Base-by-base conservation (phyloP, 164 flowering plant genomes). In the Macadamia integrifolia region DNA sequence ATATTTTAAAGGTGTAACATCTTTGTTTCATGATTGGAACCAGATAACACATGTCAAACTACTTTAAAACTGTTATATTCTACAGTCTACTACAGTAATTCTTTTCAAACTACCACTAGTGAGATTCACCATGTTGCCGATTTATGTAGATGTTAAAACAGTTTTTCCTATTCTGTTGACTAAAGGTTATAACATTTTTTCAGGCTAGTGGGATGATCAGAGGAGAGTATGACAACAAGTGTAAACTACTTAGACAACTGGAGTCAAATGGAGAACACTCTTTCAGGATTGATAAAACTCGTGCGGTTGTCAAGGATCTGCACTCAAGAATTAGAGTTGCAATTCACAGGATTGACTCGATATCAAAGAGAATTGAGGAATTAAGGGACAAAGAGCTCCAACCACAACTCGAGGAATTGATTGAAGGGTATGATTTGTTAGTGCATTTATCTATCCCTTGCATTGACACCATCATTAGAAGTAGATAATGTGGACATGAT, bases 351-450 rank as follows among this genome's bases (percentile, higher is more conserved):
- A 91, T 93, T 66, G 84, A 86, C 69, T 80, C 96, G 4, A 88
- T 93, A 70, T 91, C 98, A 50, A 91, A 84, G 78, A 86, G 79
- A 72, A 89, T 93, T 15, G 98, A 93, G 76, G 96, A 91, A 62
- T 63, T 93, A 64, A 77, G 98, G 71, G 98, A 93, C 78, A 82
- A 74, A 69, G 98, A 93, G 84, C 94, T 93, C 63, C 96, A 89
- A 80, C 97, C 97, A 31, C 98, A 93, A 72, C 94, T 93, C 40
- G 97, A 91, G 79, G 98, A 93, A 73, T 76, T 93, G 69, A 89
- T 93, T 73, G 84, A 83, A 76, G 96, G 97, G 98, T 93, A 86
- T 57, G 87, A 64, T 57, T 46, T 61, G 60, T 14, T 42, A 44
- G 15, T 5, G 58, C 58, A 28, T 15, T 60, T 75, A 13, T 42